Base-by-base conservation (phyloP, 148 eudicot species). In the Vaccinium darrowii region DNA sequence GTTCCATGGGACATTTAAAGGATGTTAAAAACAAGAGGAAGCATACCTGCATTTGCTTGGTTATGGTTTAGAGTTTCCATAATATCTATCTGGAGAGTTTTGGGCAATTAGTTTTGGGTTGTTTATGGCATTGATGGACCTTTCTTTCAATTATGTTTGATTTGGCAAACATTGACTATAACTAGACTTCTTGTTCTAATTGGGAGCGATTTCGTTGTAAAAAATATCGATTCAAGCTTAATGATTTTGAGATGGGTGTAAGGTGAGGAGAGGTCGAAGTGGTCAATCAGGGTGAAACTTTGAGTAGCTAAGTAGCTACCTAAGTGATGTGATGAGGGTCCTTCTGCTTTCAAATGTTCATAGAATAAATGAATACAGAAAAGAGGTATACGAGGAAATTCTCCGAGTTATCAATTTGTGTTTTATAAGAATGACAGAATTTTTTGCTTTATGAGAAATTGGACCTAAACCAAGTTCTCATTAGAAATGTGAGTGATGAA, bases 221-320 rank as follows among this genome's bases (percentile, higher is more conserved):
- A 76, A n/a, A 76, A 51, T 51, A 12, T 51, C 33, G 36, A 23
- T 77, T 25, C 19, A 13, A n/a, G 36, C 58, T 5, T 77, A 15
- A 50, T 4, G 57, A 51, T 25, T 25, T 23, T 18, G 25, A 57
- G 71, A 33, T 4, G 43, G 69, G 47, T 36, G 69, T 21, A 39
- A 57, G 71, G 9, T 4, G 19, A 7, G 25, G n/a, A 21, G 43
- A 80, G 25, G 71, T 58, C 18, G 58, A 58, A 80, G 82, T 56
- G 82, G 25, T 47, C 56, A 56, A 30, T 27, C 21, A 16, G 62
- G 71, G 25, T 12, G 11, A 33, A 58, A 10, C 51, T 9, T 58
- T 52, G 30, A 75, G 51, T 36, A 33, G 53, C 52, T 75, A 53
- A 79, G 80, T 76, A 76, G 16, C 79, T 76, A n/a, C 36, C n/a